Evolutionary conservation across 257 asterid genomes (phyloP).

Genomic region (Striga asiatica): DNA sequence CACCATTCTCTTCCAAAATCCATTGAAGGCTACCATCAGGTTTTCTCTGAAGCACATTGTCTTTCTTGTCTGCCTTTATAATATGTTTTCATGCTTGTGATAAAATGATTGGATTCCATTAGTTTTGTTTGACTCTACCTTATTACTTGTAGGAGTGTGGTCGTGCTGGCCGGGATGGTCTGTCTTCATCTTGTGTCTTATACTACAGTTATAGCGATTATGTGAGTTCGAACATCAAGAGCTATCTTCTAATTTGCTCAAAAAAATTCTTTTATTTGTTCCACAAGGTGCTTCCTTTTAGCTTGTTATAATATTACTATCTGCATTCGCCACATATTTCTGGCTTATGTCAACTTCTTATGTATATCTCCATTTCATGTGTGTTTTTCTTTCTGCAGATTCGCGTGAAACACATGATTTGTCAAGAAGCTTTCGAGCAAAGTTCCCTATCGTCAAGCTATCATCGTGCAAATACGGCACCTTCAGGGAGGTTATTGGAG

Average conservation of each 20-base stretch:
- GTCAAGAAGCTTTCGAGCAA: constrained; percentile 70
- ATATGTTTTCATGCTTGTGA: constrained; percentile 2
- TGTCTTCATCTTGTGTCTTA: constrained; percentile 77
- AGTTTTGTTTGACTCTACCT: constrained; percentile 7
- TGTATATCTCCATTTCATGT: constrained; percentile 5
- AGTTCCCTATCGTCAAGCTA: constrained; percentile 45
- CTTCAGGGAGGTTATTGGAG: constrained; percentile 79
- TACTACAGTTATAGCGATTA: constrained; percentile 91
- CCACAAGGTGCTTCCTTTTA: neutral
- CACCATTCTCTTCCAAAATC: constrained; percentile 99
- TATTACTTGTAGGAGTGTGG: constrained; percentile 79
- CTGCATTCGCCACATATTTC: constrained; percentile 11
- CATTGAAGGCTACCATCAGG: constrained; percentile 98
- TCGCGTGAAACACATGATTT: constrained; percentile 91
- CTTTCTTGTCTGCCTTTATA: constrained; percentile 5
- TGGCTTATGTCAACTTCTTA: constrained; percentile 1
- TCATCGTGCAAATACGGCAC: constrained; percentile 35
- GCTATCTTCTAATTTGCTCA: constrained; percentile 10
- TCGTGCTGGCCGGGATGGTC: constrained; percentile 99
- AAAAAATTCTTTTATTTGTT: constrained; percentile 3
- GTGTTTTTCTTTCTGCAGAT: constrained; percentile 59
- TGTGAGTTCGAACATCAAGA: constrained; percentile 34
- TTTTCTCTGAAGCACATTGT: constrained; percentile 18
- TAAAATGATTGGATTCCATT: constrained; percentile 3
- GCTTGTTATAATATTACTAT: constrained; percentile 11